These are phyloP conservation scores for Haematococcus lacustris DNA, from an alignment of 139 green algal species.

Conservation along the genomic window DNA sequence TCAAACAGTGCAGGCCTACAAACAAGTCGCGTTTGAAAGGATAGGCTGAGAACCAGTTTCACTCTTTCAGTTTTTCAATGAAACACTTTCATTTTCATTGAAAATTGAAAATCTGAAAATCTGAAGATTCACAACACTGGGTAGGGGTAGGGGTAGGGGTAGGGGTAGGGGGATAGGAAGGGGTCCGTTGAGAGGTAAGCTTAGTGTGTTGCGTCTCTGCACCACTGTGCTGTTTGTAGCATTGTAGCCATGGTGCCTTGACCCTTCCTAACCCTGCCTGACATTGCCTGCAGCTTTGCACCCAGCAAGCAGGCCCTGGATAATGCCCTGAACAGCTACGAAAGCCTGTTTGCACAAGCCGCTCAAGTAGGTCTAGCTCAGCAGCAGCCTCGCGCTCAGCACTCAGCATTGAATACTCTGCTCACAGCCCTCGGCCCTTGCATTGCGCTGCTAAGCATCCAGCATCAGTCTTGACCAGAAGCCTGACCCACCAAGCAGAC, in stretches of 20 bases:
- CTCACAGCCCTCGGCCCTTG: not conserved
- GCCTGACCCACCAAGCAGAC: not conserved
- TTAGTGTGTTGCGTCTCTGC: not conserved
- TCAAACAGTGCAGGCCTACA: too few species aligned
- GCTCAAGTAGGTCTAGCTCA: constrained; percentile 3
- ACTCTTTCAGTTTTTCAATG: too few species aligned
- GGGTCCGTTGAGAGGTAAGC: too few species aligned
- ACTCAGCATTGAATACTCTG: not conserved
- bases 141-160: too few species aligned
- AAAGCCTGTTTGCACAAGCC: constrained; percentile 20
- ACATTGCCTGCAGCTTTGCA: constrained; percentile 21
- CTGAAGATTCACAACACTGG: too few species aligned
- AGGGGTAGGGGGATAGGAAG: too few species aligned
- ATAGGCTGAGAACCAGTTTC: too few species aligned
- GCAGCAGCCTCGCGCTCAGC: not conserved
- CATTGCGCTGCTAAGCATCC: not conserved
- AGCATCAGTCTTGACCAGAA: not conserved
- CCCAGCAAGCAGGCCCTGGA: constrained; percentile 33
- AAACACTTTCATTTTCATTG: too few species aligned
- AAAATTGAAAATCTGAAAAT: too few species aligned
- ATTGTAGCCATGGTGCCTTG: not conserved
- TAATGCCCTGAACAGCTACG: constrained; percentile 29
- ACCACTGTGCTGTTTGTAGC: not conserved
- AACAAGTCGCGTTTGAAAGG: too few species aligned
- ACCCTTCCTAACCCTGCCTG: not conserved